Base-by-base conservation (phyloP, 129 eudicot genomes). In the Flaveria bidentis region DNA sequence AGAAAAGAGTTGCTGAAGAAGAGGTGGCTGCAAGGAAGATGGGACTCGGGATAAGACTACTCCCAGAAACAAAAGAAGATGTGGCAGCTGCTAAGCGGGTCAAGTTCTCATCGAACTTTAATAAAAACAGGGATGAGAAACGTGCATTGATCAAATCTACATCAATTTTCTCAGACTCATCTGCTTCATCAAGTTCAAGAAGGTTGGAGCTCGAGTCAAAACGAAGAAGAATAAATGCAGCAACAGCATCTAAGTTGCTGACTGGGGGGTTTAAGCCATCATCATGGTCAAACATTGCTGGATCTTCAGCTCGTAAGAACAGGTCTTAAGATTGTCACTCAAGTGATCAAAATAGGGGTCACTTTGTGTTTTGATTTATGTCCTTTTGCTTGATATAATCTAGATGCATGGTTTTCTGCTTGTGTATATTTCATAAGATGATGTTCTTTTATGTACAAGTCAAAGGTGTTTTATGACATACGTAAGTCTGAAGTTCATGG, bases 1-100 rank as follows among this genome's bases (percentile, higher is more conserved):
- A 86, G 91, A 93, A 90, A 70, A 78, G 98, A 84, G 95, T 93
- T 45, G 91, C 92, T 14, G 95, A 90, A 74, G 98, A 93, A 83
- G 98, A 93, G 80, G 85, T 82, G 28, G 64, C 73, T 67, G 78
- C 95, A 45, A 85, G 89, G 72, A 90, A 86, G 36, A 81, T 85
- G 83, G 98, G 98, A 25, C 86, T 93, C 15, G 88, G 92, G 51
- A 74, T 93, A 47, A 81, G 98, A 73, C 83, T 93, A 68, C 92
- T 93, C 53, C 96, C 98, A 1, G 78, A 82, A 41, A 86, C 96
- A 28, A 71, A 85, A 84, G 96, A 90, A 81, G 98, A 93, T 64
- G 75, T 78, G 73, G 87, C 86, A n/a, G 81, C 85, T 62, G 95
- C 98, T 67, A 73, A 86, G 3, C 87, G 88, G 41, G 77, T 90